Evolutionary conservation across 352 stramenopile genomes (phyloP).

Genomic region (Aphanomyces euteiches): DNA sequence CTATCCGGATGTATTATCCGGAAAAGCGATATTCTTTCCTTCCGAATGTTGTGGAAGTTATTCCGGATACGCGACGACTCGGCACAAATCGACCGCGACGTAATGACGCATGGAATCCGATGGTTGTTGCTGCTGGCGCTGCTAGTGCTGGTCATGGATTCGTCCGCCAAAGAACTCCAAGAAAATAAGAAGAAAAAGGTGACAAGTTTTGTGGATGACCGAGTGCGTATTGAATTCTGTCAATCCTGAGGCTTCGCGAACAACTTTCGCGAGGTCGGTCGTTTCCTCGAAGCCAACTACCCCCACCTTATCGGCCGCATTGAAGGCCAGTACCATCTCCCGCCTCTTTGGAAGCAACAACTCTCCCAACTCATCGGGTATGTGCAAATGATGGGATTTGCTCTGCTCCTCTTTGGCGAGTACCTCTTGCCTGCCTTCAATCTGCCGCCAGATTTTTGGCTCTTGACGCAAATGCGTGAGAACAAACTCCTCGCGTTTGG

Average conservation of each 20-base stretch:
- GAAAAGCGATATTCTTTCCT: background rate
- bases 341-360: constrained; percentile 27
- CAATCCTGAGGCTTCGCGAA: constrained; percentile 75
- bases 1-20: background rate
- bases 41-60: background rate
- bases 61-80: background rate
- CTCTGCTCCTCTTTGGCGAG: constrained; percentile 25
- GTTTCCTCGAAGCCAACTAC: constrained; percentile 66
- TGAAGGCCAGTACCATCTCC: constrained; percentile 43
- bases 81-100: background rate
- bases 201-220: constrained; percentile 39
- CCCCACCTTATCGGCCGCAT: constrained; percentile 66
- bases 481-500: constrained; percentile 70
- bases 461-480: constrained; percentile 63
- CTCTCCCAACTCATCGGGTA: constrained; percentile 18
- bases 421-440: constrained; percentile 20
- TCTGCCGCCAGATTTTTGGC: constrained; percentile 36
- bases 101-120: constrained; percentile 19
- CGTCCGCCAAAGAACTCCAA: constrained; percentile 3
- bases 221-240: constrained; percentile 62
- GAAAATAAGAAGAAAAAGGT: constrained; percentile 18
- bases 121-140: constrained; percentile 23
- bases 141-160: constrained; percentile 17
- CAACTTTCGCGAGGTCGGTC: constrained; percentile 70
- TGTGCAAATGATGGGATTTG: constrained; percentile 28